Conservation (phyloP, 2,329 filamentous ascomycete genomes). For the Fusarium xylarioides region DNA sequence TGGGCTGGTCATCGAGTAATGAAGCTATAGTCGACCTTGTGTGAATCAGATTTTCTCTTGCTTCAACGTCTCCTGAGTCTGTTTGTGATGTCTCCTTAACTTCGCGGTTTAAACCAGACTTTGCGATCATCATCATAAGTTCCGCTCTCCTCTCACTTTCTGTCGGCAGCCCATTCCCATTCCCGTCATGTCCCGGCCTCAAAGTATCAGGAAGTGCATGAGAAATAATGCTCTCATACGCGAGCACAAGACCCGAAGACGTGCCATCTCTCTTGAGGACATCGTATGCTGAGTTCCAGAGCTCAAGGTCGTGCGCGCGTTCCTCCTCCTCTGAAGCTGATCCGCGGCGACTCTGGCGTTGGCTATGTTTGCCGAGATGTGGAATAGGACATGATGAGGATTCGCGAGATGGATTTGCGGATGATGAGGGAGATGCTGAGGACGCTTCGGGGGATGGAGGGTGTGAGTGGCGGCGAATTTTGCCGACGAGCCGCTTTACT, state of each 20-base stretch:
- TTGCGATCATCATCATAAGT: conserved; percentile 44
- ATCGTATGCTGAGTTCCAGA: conserved; percentile 51
- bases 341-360: conserved; percentile 16
- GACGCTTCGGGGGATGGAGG: conserved; percentile 12
- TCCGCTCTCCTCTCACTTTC: conserved; percentile 42
- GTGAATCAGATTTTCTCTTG: conserved; percentile 42
- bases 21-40: conserved; percentile 42
- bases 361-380: conserved; percentile 22
- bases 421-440: conserved; percentile 21
- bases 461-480: conserved; percentile 34
- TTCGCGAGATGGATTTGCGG: conserved; percentile 16
- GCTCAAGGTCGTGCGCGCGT: conserved; percentile 37
- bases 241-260: conserved; percentile 45
- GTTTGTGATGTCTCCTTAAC: conserved; percentile 37
- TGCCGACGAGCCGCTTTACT: conserved; percentile 38
- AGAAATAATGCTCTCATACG: conserved; percentile 50
- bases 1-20: conserved; percentile 40
- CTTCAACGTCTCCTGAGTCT: conserved; percentile 42
- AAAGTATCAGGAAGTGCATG: conserved; percentile 48
- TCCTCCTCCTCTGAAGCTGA: conserved; percentile 27
- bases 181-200: conserved; percentile 44
- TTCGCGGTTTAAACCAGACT: conserved; percentile 43
- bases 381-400: conserved; percentile 24
- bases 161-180: conserved; percentile 31
- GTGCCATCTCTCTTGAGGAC: conserved; percentile 43